Percentiles rank a stretch among this genome's conserved stretches.
These are phyloP conservation scores for Thymus quinquecostatus DNA, from an alignment of 257 asterid species.

Conservation along the genomic window DNA sequence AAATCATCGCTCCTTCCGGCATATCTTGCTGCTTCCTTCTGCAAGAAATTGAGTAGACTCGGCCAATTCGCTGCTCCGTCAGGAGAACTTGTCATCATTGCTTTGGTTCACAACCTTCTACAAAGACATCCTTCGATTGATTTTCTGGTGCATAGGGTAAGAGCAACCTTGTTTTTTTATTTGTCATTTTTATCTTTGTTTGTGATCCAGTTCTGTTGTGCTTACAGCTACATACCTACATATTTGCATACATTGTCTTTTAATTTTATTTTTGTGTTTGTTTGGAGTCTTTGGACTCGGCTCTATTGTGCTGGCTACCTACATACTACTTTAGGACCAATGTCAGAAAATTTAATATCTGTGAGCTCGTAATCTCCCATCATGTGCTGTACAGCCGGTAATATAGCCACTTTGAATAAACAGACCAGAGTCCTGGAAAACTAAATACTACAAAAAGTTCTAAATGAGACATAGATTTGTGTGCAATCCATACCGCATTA, in stretches of 20 bases:
- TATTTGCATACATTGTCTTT: too few relatives aligned
- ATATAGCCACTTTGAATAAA: neutral
- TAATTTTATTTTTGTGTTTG: too few relatives aligned
- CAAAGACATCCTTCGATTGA: slow-evolving; percentile 93
- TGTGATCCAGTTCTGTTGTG: neutral
- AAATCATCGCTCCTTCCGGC: slow-evolving; percentile 97
- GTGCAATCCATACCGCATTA: too few relatives aligned
- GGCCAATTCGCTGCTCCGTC: slow-evolving; percentile 82
- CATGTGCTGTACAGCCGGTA: too few relatives aligned
- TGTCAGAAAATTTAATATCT: too few relatives aligned
- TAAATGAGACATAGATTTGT: neutral
- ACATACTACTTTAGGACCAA: neutral
- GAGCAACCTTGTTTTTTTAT: slow-evolving; percentile 5
- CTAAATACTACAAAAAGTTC: neutral
- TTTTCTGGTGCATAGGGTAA: slow-evolving; percentile 87
- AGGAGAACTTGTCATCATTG: slow-evolving; percentile 74
- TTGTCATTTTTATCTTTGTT: neutral
- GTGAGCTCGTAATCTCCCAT: too few relatives aligned
- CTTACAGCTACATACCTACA: neutral
- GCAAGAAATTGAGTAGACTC: slow-evolving; percentile 89
- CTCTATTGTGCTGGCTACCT: too few relatives aligned
- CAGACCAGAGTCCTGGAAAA: neutral
- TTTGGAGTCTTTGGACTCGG: too few relatives aligned
- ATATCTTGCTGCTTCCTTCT: slow-evolving; percentile 91
- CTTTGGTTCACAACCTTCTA: slow-evolving; percentile 90